Percentiles rank a stretch among this genome's conserved stretches.
Conservation (phyloP, 2,329 filamentous ascomycete genomes). For the Hortaea werneckii region DNA sequence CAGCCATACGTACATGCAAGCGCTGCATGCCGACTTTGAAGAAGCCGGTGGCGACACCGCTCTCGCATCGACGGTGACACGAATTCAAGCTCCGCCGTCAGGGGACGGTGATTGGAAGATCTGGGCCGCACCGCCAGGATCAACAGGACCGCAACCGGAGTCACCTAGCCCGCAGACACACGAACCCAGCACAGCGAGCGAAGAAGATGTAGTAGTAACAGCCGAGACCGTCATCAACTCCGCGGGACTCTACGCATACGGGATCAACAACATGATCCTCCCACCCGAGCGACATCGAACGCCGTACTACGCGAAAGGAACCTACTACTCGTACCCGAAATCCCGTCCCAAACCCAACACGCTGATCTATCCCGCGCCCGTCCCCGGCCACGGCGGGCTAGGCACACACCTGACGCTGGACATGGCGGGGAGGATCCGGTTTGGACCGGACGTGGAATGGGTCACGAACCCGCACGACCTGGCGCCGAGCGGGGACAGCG, state of each 20-base stretch:
- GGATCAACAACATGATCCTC: conserved; percentile 72
- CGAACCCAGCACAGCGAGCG: conserved; percentile 30
- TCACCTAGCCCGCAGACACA: conserved; percentile 12
- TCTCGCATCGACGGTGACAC: conserved; percentile 55
- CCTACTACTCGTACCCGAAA: conserved; percentile 77
- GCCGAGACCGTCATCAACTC: conserved; percentile 73
- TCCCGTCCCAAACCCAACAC: conserved; percentile 56
- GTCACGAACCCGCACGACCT: conserved; percentile 61
- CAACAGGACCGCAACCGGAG: conserved; percentile 12
- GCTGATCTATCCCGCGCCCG: conserved; percentile 78
- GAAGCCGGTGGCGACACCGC: conserved; percentile 66
- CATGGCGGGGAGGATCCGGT: conserved; percentile 70
- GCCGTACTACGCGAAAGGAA: conserved; percentile 83
- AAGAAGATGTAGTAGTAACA: conserved; percentile 47
- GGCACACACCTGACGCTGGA: conserved; percentile 93
- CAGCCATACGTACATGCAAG: conserved; percentile 73
- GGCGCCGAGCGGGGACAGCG: conserved; percentile 46
- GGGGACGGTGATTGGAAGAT: conserved; percentile 62
- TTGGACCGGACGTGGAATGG: conserved; percentile 95
- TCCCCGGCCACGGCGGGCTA: conserved; percentile 70
- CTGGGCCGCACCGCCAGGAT: conserved; percentile 28
- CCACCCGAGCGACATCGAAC: conserved; percentile 44
- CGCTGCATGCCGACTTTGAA: conserved; percentile 66
- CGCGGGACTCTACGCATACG: conserved; percentile 68
- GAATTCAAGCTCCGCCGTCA: conserved; percentile 40